Percentiles rank a stretch among this genome's conserved stretches.
These are phyloP conservation scores for Aspergillus neoniger DNA, from an alignment of 2,329 filamentous ascomycete species.

Conservation along the genomic window DNA sequence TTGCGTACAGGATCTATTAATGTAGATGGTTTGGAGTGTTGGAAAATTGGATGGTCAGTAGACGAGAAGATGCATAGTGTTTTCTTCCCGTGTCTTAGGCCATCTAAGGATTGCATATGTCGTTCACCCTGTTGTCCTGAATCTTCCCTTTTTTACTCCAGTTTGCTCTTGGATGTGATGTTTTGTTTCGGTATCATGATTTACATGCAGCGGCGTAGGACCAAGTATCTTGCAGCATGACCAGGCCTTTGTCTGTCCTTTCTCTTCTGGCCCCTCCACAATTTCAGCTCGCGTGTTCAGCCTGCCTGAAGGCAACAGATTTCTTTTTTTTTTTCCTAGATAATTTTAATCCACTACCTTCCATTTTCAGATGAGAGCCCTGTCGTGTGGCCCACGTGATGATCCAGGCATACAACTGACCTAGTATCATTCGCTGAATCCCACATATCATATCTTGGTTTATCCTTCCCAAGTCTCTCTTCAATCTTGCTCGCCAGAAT, in stretches of 20 bases:
- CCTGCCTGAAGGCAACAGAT: not conserved
- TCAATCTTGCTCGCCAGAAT: no score
- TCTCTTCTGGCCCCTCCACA: not conserved
- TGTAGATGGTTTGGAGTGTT: not conserved
- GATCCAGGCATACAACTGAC: not conserved
- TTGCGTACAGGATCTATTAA: not conserved
- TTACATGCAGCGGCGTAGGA: not conserved
- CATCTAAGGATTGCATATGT: not conserved
- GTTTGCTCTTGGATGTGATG: not conserved
- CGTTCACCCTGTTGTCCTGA: not conserved
- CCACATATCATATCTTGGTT: no score
- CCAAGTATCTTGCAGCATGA: not conserved
- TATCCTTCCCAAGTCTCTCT: no score
- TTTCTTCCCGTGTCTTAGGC: not conserved
- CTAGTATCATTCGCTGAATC: not conserved
- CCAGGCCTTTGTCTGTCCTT: not conserved
- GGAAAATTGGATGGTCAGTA: not conserved
- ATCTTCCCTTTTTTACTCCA: not conserved
- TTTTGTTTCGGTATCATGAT: not conserved
- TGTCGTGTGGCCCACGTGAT: not conserved
- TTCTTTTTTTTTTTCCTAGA: no score
- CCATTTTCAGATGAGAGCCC: no score
- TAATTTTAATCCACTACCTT: no score
- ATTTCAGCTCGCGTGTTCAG: not conserved
- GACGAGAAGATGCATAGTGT: not conserved